Conservation (phyloP, 2,329 filamentous ascomycete species). For the Fusarium staphyleae region DNA sequence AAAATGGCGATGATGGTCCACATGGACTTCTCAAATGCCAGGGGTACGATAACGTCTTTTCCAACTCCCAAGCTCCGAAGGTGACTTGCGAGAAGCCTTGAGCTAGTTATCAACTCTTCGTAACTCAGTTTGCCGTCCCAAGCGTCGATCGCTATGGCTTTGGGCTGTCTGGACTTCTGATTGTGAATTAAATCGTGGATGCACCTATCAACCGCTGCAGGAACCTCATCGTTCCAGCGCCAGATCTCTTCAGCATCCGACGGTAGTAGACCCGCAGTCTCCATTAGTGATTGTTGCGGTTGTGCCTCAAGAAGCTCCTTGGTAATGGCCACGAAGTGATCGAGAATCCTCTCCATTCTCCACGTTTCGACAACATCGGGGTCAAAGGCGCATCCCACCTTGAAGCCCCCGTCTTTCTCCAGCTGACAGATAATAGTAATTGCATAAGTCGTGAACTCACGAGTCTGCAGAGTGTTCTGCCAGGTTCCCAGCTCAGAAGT, state of each 20-base stretch:
- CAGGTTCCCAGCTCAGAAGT: background rate
- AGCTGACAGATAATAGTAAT: slow-evolving; percentile 6
- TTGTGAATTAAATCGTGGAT: slow-evolving; percentile 4
- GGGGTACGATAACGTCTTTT: background rate
- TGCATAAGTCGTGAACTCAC: slow-evolving; percentile 5
- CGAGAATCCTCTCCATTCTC: slow-evolving; percentile 10
- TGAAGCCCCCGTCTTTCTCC: slow-evolving; percentile 3
- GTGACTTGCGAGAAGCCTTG: background rate
- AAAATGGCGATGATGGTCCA: slow-evolving; percentile 41
- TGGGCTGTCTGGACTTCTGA: background rate
- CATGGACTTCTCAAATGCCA: slow-evolving; percentile 11
- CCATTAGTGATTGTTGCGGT: background rate
- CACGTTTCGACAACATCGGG: background rate
- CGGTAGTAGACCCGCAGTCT: background rate
- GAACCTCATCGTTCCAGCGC: background rate
- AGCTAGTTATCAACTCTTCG: background rate
- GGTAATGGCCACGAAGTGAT: slow-evolving; percentile 9
- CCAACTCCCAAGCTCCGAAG: background rate
- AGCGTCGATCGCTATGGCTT: background rate
- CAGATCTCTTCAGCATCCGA: slow-evolving; percentile 1
- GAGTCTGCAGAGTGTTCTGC: background rate
- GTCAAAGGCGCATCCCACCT: slow-evolving; percentile 7
- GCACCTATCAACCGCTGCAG: background rate
- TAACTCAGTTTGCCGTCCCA: slow-evolving; percentile 1
- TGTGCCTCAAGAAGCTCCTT: background rate